These are phyloP conservation scores for Beauveria rudraprayagi DNA, from an alignment of 2,329 filamentous ascomycete genomes.

Conservation along the genomic window DNA sequence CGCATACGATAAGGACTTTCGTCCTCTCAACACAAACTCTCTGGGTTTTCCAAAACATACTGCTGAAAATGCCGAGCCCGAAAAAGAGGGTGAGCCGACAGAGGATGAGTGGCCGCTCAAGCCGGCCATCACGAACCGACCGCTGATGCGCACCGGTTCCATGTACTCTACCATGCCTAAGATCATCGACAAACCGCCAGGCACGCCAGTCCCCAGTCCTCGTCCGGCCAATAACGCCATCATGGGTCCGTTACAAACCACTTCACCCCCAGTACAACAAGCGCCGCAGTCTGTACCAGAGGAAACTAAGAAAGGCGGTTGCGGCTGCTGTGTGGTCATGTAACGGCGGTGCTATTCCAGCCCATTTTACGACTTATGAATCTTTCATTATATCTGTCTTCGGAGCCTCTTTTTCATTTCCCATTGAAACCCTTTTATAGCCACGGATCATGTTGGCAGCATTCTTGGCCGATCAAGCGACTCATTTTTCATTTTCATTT, in stretches of 20 bases:
- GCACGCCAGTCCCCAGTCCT: constrained; percentile 35
- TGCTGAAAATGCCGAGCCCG: neutral
- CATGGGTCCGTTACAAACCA: constrained; percentile 13
- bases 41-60: constrained; percentile 37
- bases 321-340: constrained; percentile 46
- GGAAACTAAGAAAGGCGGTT: constrained; percentile 32
- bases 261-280: constrained; percentile 16
- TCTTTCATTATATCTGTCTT: constrained; percentile 9
- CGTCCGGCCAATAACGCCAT: constrained; percentile 32
- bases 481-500: constrained; percentile 5
- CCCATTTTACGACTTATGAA: constrained; percentile 18
- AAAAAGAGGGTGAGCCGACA: constrained; percentile 5
- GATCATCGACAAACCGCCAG: constrained; percentile 33
- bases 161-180: constrained; percentile 58
- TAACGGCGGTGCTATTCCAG: constrained; percentile 20
- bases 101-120: constrained; percentile 54
- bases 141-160: constrained; percentile 34
- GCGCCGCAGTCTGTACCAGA: constrained; percentile 21
- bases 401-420: constrained; percentile 10
- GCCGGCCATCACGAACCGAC: constrained; percentile 34
- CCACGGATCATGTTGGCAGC: neutral
- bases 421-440: neutral
- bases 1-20: constrained; percentile 81
- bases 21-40: constrained; percentile 64
- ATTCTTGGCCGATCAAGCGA: constrained; percentile 4